phyloP scores from a whole-genome alignment of 805 yeast species.

The Aciculoconidium aculeatum region DNA sequence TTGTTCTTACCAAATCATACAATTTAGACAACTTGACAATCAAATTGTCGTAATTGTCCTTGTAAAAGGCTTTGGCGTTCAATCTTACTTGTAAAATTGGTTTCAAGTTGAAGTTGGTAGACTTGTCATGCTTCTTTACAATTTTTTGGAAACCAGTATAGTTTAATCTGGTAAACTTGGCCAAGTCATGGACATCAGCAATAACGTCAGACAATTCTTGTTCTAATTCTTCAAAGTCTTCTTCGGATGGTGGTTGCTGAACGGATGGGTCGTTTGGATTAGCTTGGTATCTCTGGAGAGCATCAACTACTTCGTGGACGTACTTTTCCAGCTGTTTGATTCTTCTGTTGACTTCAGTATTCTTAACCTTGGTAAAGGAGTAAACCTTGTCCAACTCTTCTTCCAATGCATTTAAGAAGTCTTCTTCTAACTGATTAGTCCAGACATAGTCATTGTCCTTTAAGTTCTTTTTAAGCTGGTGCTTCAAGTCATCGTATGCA shows the following conservation, averaged over 20 bases:
- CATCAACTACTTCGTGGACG: slow-evolving; percentile 61
- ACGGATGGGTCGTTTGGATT: slow-evolving; percentile 37
- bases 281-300: slow-evolving; percentile 19
- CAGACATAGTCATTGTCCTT: slow-evolving; percentile 54
- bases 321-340: slow-evolving; percentile 75
- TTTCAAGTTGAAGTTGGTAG: slow-evolving; percentile 62
- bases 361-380: slow-evolving; percentile 83
- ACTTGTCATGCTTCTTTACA: slow-evolving; percentile 93
- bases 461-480: slow-evolving; percentile 66
- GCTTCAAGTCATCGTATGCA: slow-evolving; percentile 85
- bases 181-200: slow-evolving; percentile 95
- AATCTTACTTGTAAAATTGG: slow-evolving; percentile 93
- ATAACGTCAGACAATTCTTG: slow-evolving; percentile 62
- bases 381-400: slow-evolving; percentile 87
- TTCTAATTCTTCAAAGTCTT: slow-evolving; percentile 39
- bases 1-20: slow-evolving; percentile 89
- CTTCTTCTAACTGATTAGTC: slow-evolving; percentile 76
- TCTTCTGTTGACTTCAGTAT: slow-evolving; percentile 77
- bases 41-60: slow-evolving; percentile 85
- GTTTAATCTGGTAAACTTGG: slow-evolving; percentile 87
- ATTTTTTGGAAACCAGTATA: slow-evolving; percentile 97
- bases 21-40: slow-evolving; percentile 85
- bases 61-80: slow-evolving; percentile 91
- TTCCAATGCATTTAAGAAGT: slow-evolving; percentile 70
- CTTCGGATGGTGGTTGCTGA: slow-evolving; percentile 32